Evolutionary conservation across 2,329 filamentous ascomycete species (phyloP).

Genomic region (Leptographium flavum): DNA sequence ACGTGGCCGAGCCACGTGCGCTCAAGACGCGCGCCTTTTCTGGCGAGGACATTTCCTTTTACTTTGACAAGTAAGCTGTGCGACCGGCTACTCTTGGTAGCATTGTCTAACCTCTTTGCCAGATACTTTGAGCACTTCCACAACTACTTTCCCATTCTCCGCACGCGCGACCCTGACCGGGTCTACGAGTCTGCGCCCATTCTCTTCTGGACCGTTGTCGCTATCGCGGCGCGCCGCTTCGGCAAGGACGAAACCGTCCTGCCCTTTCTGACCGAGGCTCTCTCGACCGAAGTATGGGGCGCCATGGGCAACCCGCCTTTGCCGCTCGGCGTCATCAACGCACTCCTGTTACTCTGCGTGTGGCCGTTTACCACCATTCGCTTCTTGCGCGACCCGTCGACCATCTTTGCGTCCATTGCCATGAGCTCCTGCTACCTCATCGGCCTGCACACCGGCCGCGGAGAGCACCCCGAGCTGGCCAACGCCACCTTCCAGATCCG

Average conservation of each 20-base stretch:
- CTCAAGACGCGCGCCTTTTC: constrained; percentile 33
- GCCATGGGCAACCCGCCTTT: constrained; percentile 28
- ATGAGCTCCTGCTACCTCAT: constrained; percentile 33
- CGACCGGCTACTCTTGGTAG: not conserved
- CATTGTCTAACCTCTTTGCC: too few species aligned
- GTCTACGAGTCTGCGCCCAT: constrained; percentile 32
- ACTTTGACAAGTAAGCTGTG: constrained; percentile 33
- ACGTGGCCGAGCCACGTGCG: constrained; percentile 23
- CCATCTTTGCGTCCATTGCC: constrained; percentile 30
- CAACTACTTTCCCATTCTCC: constrained; percentile 35
- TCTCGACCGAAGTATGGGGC: constrained; percentile 30
- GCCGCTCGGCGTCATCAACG: constrained; percentile 33
- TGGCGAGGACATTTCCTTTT: constrained; percentile 38
- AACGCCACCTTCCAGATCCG: constrained; percentile 27
- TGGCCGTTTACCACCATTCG: constrained; percentile 38
- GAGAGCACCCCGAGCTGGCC: constrained; percentile 33
- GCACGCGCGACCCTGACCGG: constrained; percentile 33
- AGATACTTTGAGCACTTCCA: constrained; percentile 39
- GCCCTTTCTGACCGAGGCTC: constrained; percentile 29
- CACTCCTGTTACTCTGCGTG: constrained; percentile 33
- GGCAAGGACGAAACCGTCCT: constrained; percentile 27
- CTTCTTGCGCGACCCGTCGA: constrained; percentile 35
- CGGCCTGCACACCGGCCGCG: constrained; percentile 37
- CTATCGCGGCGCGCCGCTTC: constrained; percentile 34
- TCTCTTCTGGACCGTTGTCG: constrained; percentile 41